Conservation (phyloP, 495 filamentous ascomycete genomes). For the Penicillium turbatum region DNA sequence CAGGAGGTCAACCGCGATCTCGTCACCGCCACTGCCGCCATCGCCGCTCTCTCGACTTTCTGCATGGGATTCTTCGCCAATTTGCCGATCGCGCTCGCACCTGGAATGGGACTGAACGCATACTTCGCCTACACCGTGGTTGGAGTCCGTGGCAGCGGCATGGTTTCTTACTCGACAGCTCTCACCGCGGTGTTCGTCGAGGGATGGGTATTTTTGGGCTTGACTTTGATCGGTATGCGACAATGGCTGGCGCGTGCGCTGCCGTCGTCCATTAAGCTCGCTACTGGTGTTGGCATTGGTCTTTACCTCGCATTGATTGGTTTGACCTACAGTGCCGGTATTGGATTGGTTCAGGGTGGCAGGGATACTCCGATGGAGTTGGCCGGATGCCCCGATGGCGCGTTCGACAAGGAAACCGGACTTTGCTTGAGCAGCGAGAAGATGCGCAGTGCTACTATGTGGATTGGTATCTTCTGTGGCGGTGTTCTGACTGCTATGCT, state of each 20-base stretch:
- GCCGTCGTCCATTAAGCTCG: slow-evolving; percentile 74
- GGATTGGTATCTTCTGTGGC: slow-evolving; percentile 80
- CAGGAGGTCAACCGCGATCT: slow-evolving; percentile 68
- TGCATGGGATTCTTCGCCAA: slow-evolving; percentile 73
- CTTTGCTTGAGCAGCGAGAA: slow-evolving; percentile 52
- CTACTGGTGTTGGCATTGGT: slow-evolving; percentile 77
- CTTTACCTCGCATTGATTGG: slow-evolving; percentile 78
- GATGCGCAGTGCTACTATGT: slow-evolving; percentile 74
- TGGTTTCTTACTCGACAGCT: slow-evolving; percentile 64
- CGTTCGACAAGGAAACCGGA: slow-evolving; percentile 32
- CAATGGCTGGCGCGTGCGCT: slow-evolving; percentile 80
- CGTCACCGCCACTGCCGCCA: slow-evolving; percentile 76
- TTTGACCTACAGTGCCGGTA: slow-evolving; percentile 72
- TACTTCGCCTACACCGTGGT: slow-evolving; percentile 84
- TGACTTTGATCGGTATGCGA: slow-evolving; percentile 70
- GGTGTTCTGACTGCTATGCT: slow-evolving; percentile 70
- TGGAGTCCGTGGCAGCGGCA: slow-evolving; percentile 62
- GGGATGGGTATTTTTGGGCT: slow-evolving; percentile 64
- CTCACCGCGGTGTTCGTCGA: slow-evolving; percentile 81
- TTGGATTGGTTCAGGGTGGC: slow-evolving; percentile 64
- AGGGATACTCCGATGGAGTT: slow-evolving; percentile 58
- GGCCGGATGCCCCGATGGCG: slow-evolving; percentile 54
- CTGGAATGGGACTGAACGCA: slow-evolving; percentile 80
- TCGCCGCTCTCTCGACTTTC: slow-evolving; percentile 64
- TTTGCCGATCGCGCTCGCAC: slow-evolving; percentile 68